These are phyloP conservation scores for Alternaria sp. DNA, from an alignment of 2,329 filamentous ascomycete genomes.

Conservation along the genomic window DNA sequence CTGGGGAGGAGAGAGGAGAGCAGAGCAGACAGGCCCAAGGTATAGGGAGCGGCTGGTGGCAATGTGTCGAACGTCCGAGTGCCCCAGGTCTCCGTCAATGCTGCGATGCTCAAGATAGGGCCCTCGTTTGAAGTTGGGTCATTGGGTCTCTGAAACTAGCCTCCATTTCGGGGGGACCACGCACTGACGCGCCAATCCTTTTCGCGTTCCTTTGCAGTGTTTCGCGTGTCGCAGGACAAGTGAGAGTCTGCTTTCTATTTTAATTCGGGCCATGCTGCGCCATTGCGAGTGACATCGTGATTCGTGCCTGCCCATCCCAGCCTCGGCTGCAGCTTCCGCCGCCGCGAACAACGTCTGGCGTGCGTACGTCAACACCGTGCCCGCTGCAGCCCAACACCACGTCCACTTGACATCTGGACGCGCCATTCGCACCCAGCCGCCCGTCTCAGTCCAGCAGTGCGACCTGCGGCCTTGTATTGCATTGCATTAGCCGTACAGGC, in stretches of 20 bases:
- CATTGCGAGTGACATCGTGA: constrained; percentile 13
- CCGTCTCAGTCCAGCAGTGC: neutral
- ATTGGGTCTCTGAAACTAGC: constrained; percentile 26
- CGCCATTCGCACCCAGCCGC: constrained; percentile 3
- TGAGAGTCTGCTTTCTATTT: constrained; percentile 17
- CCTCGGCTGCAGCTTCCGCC: constrained; percentile 37
- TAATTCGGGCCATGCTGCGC: constrained; percentile 8
- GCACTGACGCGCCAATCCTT: constrained; percentile 29
- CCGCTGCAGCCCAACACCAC: constrained; percentile 8
- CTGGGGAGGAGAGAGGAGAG: neutral
- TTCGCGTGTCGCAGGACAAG: constrained; percentile 22
- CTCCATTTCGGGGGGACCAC: constrained; percentile 24
- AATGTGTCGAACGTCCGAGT: constrained; percentile 29
- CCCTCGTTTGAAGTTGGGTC: constrained; percentile 29
- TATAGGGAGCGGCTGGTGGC: constrained; percentile 33
- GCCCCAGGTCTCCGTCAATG: constrained; percentile 24
- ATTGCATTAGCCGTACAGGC: constrained; percentile 9
- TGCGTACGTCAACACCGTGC: constrained; percentile 10
- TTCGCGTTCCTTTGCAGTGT: constrained; percentile 31
- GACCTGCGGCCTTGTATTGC: constrained; percentile 5
- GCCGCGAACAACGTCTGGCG: constrained; percentile 20
- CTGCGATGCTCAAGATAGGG: constrained; percentile 23
- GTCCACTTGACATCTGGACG: neutral
- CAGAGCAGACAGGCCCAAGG: constrained; percentile 13
- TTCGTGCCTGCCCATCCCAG: constrained; percentile 10